Evolutionary conservation across 192 early-diverging fungal genomes (phyloP).

Genomic region (Cladochytrium replicatum): DNA sequence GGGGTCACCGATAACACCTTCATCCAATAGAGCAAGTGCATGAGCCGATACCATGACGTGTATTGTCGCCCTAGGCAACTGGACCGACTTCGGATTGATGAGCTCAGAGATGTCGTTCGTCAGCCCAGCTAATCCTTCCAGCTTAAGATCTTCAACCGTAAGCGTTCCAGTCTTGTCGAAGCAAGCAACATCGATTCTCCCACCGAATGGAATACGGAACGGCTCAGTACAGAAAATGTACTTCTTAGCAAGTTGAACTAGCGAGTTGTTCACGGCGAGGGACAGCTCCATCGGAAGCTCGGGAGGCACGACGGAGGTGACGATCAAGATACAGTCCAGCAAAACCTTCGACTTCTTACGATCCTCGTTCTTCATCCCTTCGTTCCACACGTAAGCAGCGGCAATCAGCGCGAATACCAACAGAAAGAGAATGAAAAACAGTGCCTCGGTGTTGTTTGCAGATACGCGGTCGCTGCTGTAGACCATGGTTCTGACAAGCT

Average conservation of each 20-base stretch:
- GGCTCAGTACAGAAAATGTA: slow-evolving; percentile 97
- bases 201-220: slow-evolving; percentile 98
- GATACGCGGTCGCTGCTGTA: slow-evolving; percentile 95
- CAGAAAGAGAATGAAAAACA: slow-evolving; percentile 93
- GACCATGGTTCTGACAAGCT: slow-evolving; percentile 98
- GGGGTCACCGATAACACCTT: slow-evolving; percentile 91
- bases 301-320: slow-evolving; percentile 97
- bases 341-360: slow-evolving; percentile 84
- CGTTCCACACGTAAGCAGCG: slow-evolving; percentile 86
- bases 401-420: slow-evolving; percentile 93
- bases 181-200: slow-evolving; percentile 92
- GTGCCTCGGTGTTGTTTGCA: slow-evolving; percentile 94
- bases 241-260: slow-evolving; percentile 79
- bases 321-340: slow-evolving; percentile 94
- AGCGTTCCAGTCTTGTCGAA: slow-evolving; percentile 99
- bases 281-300: slow-evolving; percentile 99
- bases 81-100: too few species aligned
- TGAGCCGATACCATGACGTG: slow-evolving; percentile 85
- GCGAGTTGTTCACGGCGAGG: slow-evolving; percentile 94
- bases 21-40: slow-evolving; percentile 86
- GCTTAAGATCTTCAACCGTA: slow-evolving; percentile 89
- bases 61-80: slow-evolving; percentile 58
- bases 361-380: slow-evolving; percentile 67
- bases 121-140: slow-evolving; percentile 85
- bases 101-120: too few species aligned